These are phyloP conservation scores for Herpetospermum pedunculosum DNA, from an alignment of 306 rosid species.

Conservation along the genomic window DNA sequence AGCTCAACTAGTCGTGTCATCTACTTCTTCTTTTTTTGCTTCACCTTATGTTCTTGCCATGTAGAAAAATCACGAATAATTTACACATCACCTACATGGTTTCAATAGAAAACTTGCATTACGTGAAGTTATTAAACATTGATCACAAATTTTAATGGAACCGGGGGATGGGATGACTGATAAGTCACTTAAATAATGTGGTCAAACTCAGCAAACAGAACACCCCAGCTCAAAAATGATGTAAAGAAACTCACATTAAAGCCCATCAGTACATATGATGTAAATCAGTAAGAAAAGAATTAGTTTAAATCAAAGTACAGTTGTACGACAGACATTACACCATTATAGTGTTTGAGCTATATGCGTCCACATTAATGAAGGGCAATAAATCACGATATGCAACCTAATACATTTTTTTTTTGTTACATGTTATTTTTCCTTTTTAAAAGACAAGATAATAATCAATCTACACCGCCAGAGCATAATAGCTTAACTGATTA, in stretches of 20 bases:
- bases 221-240: background rate
- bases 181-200: background rate
- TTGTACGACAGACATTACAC: background rate
- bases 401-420: background rate
- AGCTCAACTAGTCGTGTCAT: background rate
- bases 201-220: background rate
- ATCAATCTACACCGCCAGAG: background rate
- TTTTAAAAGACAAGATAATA: background rate
- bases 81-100: background rate
- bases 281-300: background rate
- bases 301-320: background rate
- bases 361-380: background rate
- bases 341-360: background rate
- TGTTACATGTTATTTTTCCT: background rate
- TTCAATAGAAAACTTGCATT: background rate
- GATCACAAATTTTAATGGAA: background rate
- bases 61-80: background rate
- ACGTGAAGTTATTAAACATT: background rate
- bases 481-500: background rate
- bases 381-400: background rate
- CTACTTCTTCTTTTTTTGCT: background rate
- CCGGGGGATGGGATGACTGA: background rate
- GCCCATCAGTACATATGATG: background rate
- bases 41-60: background rate
- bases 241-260: background rate